These are phyloP conservation scores for Baeospora myosura DNA, from an alignment of 1,284 basidiomycete genomes.

Conservation along the genomic window DNA sequence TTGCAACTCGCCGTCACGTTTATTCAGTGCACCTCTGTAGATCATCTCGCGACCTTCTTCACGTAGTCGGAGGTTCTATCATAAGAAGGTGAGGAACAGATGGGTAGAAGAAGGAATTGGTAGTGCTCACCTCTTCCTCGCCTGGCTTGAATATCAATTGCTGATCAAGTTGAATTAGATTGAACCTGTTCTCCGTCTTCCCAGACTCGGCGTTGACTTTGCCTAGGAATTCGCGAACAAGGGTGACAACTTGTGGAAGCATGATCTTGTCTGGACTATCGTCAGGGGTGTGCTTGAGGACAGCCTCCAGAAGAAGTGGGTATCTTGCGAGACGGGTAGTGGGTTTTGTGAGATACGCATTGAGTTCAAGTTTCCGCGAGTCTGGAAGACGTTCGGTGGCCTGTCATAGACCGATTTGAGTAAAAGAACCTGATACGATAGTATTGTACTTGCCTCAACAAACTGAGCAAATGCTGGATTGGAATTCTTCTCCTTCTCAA, in stretches of 20 bases:
- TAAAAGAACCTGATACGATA: neutral
- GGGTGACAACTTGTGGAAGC: constrained; percentile 73
- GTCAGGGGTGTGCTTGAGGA: constrained; percentile 89
- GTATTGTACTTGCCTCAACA: constrained; percentile 70
- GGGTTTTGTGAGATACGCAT: constrained; percentile 97
- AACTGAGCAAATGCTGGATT: constrained; percentile 95
- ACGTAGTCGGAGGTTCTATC: constrained; percentile 75
- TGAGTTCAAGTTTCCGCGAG: constrained; percentile 93
- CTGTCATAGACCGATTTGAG: constrained; percentile 29
- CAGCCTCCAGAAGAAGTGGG: constrained; percentile 88
- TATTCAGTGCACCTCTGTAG: constrained; percentile 91
- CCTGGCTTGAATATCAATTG: constrained; percentile 82
- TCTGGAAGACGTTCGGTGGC: constrained; percentile 89
- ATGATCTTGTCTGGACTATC: constrained; percentile 83
- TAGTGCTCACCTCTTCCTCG: constrained; percentile 70
- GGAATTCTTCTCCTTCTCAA: constrained; percentile 94
- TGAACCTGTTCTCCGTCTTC: constrained; percentile 90
- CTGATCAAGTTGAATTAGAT: constrained; percentile 83
- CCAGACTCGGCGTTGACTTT: constrained; percentile 92
- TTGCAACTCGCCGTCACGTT: constrained; percentile 87
- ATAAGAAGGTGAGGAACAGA: constrained; percentile 4
- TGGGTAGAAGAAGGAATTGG: constrained; percentile 7
- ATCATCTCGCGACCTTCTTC: constrained; percentile 90
- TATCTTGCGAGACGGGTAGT: constrained; percentile 96
- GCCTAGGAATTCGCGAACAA: constrained; percentile 78